Base-by-base conservation (phyloP, 2,329 filamentous ascomycete species). In the Bipolaris bicolor region DNA sequence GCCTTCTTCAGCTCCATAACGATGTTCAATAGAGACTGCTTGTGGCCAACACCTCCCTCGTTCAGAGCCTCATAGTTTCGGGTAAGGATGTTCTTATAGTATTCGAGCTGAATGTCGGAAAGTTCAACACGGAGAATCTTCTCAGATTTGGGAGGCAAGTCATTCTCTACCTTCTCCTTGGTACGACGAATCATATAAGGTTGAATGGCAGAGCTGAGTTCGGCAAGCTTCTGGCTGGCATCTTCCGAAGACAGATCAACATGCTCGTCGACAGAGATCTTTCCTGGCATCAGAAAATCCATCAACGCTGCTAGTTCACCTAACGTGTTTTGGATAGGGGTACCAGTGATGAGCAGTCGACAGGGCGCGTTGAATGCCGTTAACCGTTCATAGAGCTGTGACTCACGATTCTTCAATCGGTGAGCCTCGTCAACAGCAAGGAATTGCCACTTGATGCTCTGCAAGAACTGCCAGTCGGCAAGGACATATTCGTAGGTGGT, bases 1-100 rank as follows among this genome's bases (percentile, higher is more conserved):
- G 95, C 92, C 78, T 99, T 99, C 82, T 99, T 99, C 70, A 99
- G 78, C 77, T 99, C 95, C 95, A 99, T 99, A 87, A 99, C 97
- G 75, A 99, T 95, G 77, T 99, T 99, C 62, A 99, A 81, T 13
- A 99, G 80, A 0, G 94, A 98, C 65, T 96, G 94, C 77, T 97
- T 98, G 76, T 96, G 91, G 5, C 94, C 95, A 59, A 87, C 91
- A 43, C 89, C 88, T 44, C 92, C 94, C 71, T 97, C 91, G 68
- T 96, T 97, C 31, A 99, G 83, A 3, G 94, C 95, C 29, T 92
- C 88, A 70, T 99, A 99, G 74, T 99, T 99, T 70, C 94, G 89
- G 0, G 95, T 98, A 22, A 99, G 83, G 57, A 99, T 98, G 72
- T 98, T 98, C 79, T 98, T 98, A 82, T 99, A 99, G 77, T 97